Conservation (phyloP, 768 basidiomycete species). For the Calocybe gangraenosa region DNA sequence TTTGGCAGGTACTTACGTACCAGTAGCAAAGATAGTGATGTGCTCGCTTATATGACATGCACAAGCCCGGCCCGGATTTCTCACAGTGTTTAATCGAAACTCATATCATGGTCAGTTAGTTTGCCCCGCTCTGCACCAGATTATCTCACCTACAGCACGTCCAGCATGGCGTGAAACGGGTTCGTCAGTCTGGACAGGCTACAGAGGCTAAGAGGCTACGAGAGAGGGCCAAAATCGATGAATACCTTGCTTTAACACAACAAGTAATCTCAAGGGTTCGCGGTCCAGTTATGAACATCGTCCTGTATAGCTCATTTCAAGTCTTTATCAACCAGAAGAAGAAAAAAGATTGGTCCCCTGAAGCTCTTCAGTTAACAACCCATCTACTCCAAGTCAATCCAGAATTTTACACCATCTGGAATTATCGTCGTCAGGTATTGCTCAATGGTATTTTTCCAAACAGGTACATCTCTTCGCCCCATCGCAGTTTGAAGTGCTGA, state of each 20-base stretch:
- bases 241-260: slow-evolving; percentile 65
- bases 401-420: slow-evolving; percentile 97
- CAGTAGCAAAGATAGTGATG: too few relatives aligned
- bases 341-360: slow-evolving; percentile 58
- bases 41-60: too few relatives aligned
- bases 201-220: slow-evolving; percentile 63
- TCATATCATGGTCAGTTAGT: slow-evolving; percentile 13
- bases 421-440: slow-evolving; percentile 83
- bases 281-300: slow-evolving; percentile 2
- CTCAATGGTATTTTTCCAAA: slow-evolving; percentile 63
- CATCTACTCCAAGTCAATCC: slow-evolving; percentile 80
- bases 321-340: slow-evolving; percentile 51
- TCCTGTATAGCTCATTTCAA: slow-evolving; percentile 9
- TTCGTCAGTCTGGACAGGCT: slow-evolving; percentile 52
- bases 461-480: slow-evolving; percentile 41
- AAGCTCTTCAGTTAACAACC: slow-evolving; percentile 77
- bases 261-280: slow-evolving; percentile 64
- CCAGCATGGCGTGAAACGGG: slow-evolving; percentile 73
- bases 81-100: too few relatives aligned
- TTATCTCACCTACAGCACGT: slow-evolving; percentile 1
- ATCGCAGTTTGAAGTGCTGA: slow-evolving; percentile 1
- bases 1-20: too few relatives aligned
- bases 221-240: slow-evolving; percentile 72
- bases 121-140: background rate
- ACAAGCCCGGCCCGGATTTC: too few relatives aligned